Evolutionary conservation across 306 rosid species (phyloP).

Genomic region (Dalbergia oliveri): DNA sequence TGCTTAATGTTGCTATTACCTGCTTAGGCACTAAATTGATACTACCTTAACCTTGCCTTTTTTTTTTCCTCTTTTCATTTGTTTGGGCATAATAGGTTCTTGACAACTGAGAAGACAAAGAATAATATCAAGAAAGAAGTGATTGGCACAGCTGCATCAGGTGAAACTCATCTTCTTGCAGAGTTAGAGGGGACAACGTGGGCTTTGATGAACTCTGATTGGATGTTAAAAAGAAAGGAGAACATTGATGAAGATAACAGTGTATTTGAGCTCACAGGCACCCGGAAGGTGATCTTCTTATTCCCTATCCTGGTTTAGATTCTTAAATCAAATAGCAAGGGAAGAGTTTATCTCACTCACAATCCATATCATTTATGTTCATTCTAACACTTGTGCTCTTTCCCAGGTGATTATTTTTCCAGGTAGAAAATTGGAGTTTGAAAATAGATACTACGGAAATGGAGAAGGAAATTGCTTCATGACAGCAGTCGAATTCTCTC

Average conservation of each 20-base stretch:
- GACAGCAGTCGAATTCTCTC: constrained; percentile 54
- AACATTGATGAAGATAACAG: constrained; percentile 36
- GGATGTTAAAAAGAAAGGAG: constrained; percentile 45
- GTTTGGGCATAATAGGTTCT: constrained; percentile 35
- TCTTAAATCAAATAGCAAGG: neutral
- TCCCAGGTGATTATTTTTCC: constrained; percentile 48
- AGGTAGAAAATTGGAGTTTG: constrained; percentile 51
- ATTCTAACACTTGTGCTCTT: neutral
- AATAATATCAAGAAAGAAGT: constrained; percentile 40
- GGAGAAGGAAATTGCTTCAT: constrained; percentile 36
- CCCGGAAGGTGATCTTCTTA: constrained; percentile 39
- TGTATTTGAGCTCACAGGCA: constrained; percentile 52
- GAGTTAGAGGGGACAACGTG: constrained; percentile 48
- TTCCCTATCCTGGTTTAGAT: neutral
- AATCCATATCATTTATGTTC: neutral
- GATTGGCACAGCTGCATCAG: constrained; percentile 41
- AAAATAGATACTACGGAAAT: constrained; percentile 34
- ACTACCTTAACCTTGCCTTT: neutral
- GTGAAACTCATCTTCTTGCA: constrained; percentile 47
- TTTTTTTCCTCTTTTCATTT: neutral
- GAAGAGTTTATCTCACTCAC: neutral
- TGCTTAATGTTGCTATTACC: constrained; percentile 1
- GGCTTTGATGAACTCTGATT: constrained; percentile 52
- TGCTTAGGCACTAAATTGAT: constrained; percentile 1
- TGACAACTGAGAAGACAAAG: constrained; percentile 37